phyloP scores from a whole-genome alignment of 805 yeast species.

The Schizosaccharomyces pombe region DNA sequence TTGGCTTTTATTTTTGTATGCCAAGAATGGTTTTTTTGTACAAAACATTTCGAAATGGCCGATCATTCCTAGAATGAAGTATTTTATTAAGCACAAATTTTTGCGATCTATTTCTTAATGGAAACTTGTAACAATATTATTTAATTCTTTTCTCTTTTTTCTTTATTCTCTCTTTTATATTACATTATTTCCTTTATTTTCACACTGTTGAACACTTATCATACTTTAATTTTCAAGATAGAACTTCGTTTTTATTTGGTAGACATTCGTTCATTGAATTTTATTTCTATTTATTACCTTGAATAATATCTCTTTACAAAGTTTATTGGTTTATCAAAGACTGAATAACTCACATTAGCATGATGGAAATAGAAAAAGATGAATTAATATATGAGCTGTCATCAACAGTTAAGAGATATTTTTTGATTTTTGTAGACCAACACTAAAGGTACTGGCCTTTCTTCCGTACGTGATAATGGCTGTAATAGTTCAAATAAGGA shows the following conservation, averaged over 20 bases:
- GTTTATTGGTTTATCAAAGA: no score
- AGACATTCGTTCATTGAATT: no score
- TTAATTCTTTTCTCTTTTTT: neutral
- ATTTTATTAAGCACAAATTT: neutral
- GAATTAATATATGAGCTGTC: neutral
- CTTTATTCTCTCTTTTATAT: neutral
- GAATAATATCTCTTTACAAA: no score
- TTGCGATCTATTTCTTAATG: neutral
- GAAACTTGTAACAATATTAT: neutral
- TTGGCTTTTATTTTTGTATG: neutral
- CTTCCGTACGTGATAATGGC: neutral
- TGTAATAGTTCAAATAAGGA: neutral
- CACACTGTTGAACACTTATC: neutral
- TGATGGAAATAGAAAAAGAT: neutral
- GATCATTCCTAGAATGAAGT: neutral
- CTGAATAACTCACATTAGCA: no score
- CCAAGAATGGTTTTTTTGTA: neutral
- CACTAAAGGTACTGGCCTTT: neutral
- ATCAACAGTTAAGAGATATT: neutral
- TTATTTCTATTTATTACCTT: no score
- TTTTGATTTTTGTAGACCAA: neutral
- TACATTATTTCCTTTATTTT: neutral
- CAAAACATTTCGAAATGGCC: neutral
- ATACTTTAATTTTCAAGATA: neutral
- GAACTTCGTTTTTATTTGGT: no score